Base-by-base conservation (phyloP, 176 grass and related monocot genomes). In the Musa acuminata region DNA sequence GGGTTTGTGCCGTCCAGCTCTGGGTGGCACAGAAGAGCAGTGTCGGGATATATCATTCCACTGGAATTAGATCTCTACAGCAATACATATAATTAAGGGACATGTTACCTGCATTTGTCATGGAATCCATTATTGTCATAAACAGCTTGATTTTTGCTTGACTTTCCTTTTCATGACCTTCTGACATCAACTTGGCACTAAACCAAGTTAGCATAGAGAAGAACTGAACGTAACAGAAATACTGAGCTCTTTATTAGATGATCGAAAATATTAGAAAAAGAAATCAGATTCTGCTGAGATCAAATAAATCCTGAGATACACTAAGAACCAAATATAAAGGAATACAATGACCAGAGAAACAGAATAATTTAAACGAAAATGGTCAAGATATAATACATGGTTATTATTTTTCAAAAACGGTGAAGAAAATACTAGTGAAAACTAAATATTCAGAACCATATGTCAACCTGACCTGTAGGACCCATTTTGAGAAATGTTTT, bases 101-200 rank as follows among this genome's bases (percentile, higher is more conserved):
- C 16, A 22, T 2, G 17, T 11, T 75, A 94, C 90, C 95, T 72
- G 86, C 91, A 79, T 91, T 80, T 71, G 91, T 94, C 95, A 99
- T 91, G 53, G 88, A 99, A 90, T 99, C 90, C 95, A 94, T 99
- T 86, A 91, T 99, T 0, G 91, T 99, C 95, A 99, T 94, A 81
- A 91, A 99, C 11, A 86, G 84, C 80, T 99, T 99, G 78, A 94
- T 99, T 84, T 99, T 99, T 16, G 95, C 91, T 76, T 91, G 88
- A 19, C 91, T 89, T 82, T 94, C 88, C 76, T 94, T 99, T 69
- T 99, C 88, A 35, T 99, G 95, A 20, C 95, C 95, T 87, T 94
- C 87, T 48, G 95, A 84, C 95, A 99, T 99, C 67, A 99, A 82
- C 80, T 94, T 88, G 53, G 84, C 62, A 73, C 88, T 89, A 75